phyloP scores from a whole-genome alignment of 164 flowering plant genomes.

The Piper longum region DNA sequence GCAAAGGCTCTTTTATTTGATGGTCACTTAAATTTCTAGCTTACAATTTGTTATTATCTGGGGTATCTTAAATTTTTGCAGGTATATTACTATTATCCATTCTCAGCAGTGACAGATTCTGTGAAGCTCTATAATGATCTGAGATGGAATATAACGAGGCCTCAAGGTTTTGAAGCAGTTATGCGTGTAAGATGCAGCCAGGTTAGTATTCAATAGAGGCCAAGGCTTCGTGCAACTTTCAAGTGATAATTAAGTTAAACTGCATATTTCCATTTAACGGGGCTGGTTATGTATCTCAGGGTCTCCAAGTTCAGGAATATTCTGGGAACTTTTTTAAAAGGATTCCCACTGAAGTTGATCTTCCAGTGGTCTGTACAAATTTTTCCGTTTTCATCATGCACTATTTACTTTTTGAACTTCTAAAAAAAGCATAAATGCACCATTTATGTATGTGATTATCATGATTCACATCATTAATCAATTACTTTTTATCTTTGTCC shows the following conservation, averaged over 20 bases:
- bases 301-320: constrained; percentile 97
- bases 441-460: too few species aligned
- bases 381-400: not conserved
- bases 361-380: constrained; percentile 61
- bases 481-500: too few species aligned
- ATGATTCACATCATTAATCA: too few species aligned
- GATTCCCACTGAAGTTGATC: constrained; percentile 94
- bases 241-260: not conserved
- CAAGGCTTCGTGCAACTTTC: not conserved
- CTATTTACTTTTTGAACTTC: too few species aligned
- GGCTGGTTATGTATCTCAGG: constrained; percentile 27
- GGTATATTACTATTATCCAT: constrained; percentile 90
- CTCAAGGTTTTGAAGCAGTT: constrained; percentile 99
- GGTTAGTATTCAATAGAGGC: constrained; percentile 24
- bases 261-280: not conserved
- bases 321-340: constrained; percentile 91
- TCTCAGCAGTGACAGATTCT: constrained; percentile 80
- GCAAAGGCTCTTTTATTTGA: too few species aligned
- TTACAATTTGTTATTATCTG: too few species aligned
- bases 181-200: constrained; percentile 99
- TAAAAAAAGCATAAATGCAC: too few species aligned
- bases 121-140: constrained; percentile 97
- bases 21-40: not conserved
- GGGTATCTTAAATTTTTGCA: constrained; percentile 11
- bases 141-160: constrained; percentile 94